Conservation (phyloP, 2,329 filamentous ascomycete species). For the Graphilbum fragrans region DNA sequence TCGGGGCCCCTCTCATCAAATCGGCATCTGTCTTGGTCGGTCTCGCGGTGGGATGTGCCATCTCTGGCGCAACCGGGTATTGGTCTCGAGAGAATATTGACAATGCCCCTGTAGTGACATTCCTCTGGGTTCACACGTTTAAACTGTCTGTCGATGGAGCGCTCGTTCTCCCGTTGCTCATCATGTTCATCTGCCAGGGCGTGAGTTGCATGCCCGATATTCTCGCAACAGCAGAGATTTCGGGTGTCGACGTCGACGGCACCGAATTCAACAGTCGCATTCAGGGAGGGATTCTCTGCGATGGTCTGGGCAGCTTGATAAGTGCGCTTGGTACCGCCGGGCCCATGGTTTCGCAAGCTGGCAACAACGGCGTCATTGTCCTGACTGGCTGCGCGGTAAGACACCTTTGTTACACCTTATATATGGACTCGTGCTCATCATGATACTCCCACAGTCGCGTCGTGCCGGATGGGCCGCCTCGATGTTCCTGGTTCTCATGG, state of each 20-base stretch:
- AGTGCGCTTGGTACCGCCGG: slow-evolving; percentile 54
- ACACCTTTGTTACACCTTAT: no score
- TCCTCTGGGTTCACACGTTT: slow-evolving; percentile 72
- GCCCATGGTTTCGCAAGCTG: slow-evolving; percentile 56
- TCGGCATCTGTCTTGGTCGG: slow-evolving; percentile 64
- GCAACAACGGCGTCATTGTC: slow-evolving; percentile 59
- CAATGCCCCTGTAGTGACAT: slow-evolving; percentile 55
- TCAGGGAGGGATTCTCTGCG: slow-evolving; percentile 66
- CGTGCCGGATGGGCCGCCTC: slow-evolving; percentile 55
- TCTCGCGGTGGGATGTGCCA: slow-evolving; percentile 57
- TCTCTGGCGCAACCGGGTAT: slow-evolving; percentile 65
- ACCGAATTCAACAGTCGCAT: slow-evolving; percentile 61
- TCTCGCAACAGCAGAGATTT: slow-evolving; percentile 70
- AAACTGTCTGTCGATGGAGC: slow-evolving; percentile 58
- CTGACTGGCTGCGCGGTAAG: slow-evolving; percentile 47
- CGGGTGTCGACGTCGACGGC: slow-evolving; percentile 60
- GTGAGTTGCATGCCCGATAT: slow-evolving; percentile 52
- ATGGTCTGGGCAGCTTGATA: slow-evolving; percentile 55
- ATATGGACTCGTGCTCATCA: no score
- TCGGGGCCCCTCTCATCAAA: slow-evolving; percentile 75
- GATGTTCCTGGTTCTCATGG: slow-evolving; percentile 56
- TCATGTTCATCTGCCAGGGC: slow-evolving; percentile 65
- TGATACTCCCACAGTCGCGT: slow-evolving; percentile 30
- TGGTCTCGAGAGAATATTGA: slow-evolving; percentile 59
- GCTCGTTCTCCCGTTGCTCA: slow-evolving; percentile 56